A percentile compares a stretch with the other conserved stretches of the same genome.
These are phyloP conservation scores for Pseudonitzschia multistriata DNA, from an alignment of 108 stramenopile genomes.

Conservation along the genomic window DNA sequence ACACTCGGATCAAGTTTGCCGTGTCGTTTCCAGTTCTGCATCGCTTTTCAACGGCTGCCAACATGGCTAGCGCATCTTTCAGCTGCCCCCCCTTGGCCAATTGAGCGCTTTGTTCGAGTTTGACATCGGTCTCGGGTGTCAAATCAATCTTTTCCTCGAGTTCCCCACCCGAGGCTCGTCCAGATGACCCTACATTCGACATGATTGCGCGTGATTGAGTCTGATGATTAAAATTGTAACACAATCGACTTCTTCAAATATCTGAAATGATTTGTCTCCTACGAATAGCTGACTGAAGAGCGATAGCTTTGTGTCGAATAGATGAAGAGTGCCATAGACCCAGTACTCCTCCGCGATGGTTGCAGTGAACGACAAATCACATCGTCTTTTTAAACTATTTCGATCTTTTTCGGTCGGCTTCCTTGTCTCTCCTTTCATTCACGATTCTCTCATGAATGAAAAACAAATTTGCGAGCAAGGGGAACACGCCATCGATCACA, in stretches of 20 bases:
- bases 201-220: constrained; percentile 6
- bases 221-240: not conserved
- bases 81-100: constrained; percentile 51
- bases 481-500: not conserved
- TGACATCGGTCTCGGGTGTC: constrained; percentile 71
- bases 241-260: not conserved
- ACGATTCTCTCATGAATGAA: not conserved
- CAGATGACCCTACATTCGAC: constrained; percentile 44
- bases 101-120: constrained; percentile 62
- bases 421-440: constrained; percentile 1
- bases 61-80: constrained; percentile 63
- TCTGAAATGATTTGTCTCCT: too few species aligned
- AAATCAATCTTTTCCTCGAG: constrained; percentile 86
- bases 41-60: constrained; percentile 80
- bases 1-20: constrained; percentile 69
- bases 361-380: too few species aligned
- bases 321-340: too few species aligned
- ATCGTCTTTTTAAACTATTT: not conserved
- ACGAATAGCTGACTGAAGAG: too few species aligned
- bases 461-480: not conserved
- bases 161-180: constrained; percentile 74
- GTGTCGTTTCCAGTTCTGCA: constrained; percentile 86
- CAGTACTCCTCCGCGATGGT: too few species aligned
- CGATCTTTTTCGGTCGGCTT: constrained; percentile 13
- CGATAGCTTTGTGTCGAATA: too few species aligned